phyloP scores from a whole-genome alignment of 495 filamentous ascomycete species.

The Aspergillus nanangensis region DNA sequence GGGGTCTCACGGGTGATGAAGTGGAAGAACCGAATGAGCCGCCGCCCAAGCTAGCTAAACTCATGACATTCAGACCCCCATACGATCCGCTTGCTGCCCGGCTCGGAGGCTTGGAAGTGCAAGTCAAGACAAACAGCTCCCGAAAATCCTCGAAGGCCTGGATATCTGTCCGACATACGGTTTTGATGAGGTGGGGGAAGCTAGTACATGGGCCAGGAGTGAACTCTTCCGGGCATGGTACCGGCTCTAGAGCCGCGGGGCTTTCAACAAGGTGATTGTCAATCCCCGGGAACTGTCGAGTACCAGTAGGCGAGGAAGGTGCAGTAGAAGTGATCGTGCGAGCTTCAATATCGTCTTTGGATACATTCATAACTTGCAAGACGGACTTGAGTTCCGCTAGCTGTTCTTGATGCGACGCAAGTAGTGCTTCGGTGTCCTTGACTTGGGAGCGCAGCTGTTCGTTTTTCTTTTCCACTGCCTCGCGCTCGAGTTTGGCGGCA shows the following conservation, averaged over 20 bases:
- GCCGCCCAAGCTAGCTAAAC: constrained; percentile 48
- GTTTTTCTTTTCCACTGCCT: constrained; percentile 70
- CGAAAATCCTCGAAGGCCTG: constrained; percentile 80
- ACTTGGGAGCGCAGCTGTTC: constrained; percentile 75
- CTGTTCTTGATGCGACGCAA: constrained; percentile 89
- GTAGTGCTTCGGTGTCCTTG: constrained; percentile 78
- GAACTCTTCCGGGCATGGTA: constrained; percentile 47
- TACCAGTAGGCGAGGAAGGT: constrained; percentile 60
- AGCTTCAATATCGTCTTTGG: constrained; percentile 62
- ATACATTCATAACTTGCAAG: constrained; percentile 79
- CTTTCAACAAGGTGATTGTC: constrained; percentile 19
- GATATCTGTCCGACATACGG: constrained; percentile 79
- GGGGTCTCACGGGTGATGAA: constrained; percentile 38
- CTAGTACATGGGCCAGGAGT: constrained; percentile 77
- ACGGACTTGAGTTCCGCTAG: constrained; percentile 84
- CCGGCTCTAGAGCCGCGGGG: constrained; percentile 9
- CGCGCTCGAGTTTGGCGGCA: constrained; percentile 65
- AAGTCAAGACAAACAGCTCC: constrained; percentile 66
- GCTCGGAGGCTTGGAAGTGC: constrained; percentile 53
- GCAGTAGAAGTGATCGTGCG: constrained; percentile 55
- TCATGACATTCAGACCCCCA: constrained; percentile 56
- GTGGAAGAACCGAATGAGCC: constrained; percentile 43
- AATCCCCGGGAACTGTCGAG: constrained; percentile 15
- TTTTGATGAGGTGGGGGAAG: constrained; percentile 75
- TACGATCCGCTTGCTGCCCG: constrained; percentile 68